Evolutionary conservation across 306 rosid genomes (phyloP).

Genomic region (Notholithocarpus densiflorus): DNA sequence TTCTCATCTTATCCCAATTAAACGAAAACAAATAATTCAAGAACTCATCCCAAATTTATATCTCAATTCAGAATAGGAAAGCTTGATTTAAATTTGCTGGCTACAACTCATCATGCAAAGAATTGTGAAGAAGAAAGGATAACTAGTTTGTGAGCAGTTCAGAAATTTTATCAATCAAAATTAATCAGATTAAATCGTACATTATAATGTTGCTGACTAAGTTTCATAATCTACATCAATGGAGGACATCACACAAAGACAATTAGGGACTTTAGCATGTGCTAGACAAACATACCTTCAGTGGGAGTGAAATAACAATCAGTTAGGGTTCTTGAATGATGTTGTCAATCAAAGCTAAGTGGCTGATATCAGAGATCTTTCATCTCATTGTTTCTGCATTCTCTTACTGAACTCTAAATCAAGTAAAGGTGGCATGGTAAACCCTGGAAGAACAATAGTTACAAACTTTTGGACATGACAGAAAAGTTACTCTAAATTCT

Average conservation of each 20-base stretch:
- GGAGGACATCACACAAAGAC: background rate
- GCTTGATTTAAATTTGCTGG: constrained; percentile 6
- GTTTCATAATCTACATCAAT: background rate
- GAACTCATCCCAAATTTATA: background rate
- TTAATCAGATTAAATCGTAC: background rate
- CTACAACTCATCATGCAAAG: background rate
- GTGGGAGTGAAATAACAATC: too few relatives aligned
- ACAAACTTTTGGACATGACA: constrained; percentile 9
- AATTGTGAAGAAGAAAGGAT: background rate
- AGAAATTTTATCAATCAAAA: background rate
- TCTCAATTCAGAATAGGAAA: background rate
- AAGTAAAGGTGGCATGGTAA: constrained; percentile 93
- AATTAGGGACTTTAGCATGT: background rate
- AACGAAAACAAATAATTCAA: background rate
- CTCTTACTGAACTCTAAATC: constrained; percentile 76
- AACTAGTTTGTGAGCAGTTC: background rate
- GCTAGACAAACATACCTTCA: constrained; percentile 46
- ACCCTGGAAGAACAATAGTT: constrained; percentile 59
- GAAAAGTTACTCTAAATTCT: background rate
- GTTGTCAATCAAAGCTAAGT: too few relatives aligned
- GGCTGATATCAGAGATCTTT: constrained; percentile 68
- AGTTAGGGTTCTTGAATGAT: too few relatives aligned
- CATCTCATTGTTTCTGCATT: constrained; percentile 62
- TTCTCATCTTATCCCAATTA: background rate
- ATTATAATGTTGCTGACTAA: background rate